Evolutionary conservation across 2,329 filamentous ascomycete genomes (phyloP), one percentile per base, ranked within the genome.

Genomic region (Phialophora expanda): DNA sequence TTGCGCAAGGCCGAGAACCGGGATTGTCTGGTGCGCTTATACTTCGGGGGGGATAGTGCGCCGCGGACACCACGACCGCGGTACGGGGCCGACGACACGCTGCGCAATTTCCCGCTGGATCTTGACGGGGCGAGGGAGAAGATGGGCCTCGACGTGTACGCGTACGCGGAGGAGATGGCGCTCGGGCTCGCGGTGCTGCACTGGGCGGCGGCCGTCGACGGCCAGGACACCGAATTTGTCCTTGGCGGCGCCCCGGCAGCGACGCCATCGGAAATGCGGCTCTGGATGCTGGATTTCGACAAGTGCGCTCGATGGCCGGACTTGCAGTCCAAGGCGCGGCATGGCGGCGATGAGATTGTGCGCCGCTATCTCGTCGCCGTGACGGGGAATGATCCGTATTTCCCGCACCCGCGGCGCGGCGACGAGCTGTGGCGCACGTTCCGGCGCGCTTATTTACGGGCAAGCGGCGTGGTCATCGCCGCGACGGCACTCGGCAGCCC

Each of bases 241-340:
- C 60, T 70, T 4, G 68, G 68, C 34, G 30, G 4, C 6, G 20
- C 9, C 32, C 56, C 41, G 24, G 61, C 62, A 24, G 26, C 32
- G 20, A 65, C 66, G 17, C 48, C 44, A 41, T 20, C 30, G 62
- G 66, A 66, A 17, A 60, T n/a, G 17, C 60, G 66, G 30, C 22
- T 68, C 22, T 68, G 68, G 62, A 67, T 64, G 68, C n/a, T 70
- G 20, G 63, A 68, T 20, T 68, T 26, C 30, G 63, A 70, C 50
- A 66, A 70, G 51, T 58, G 34, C 26, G 55, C 56, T 14, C 22
- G 20, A 26, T 22, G 66, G n/a, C 44, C 2, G 2, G 60, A 64
- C 17, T 32, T 68, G 3, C 38, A 54, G 20, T n/a, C 57, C 5
- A 48, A 48, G 26, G 48, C 28, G 5, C 32, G 22, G 17, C 7